Percentiles rank a stretch among this genome's conserved stretches.
phyloP scores from a whole-genome alignment of 2,329 filamentous ascomycete species.

The Fusarium longipes region DNA sequence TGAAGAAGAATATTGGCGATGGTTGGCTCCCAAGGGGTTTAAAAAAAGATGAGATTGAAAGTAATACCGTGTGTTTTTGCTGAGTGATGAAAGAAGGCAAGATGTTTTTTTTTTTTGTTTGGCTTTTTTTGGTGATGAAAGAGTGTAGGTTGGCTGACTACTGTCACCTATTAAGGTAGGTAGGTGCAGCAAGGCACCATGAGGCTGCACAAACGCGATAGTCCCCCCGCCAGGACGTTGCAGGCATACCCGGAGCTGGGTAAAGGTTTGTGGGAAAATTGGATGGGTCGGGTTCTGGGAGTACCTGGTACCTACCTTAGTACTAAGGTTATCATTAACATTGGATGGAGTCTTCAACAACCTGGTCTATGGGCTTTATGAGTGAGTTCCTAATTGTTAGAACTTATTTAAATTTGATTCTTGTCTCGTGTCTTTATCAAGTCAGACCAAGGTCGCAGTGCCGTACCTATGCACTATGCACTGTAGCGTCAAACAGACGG shows the following conservation, averaged over 20 bases:
- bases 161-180: not conserved
- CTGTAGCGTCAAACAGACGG: not conserved
- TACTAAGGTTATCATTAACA: too few relatives aligned
- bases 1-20: slow-evolving; percentile 24
- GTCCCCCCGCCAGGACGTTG: slow-evolving; percentile 4
- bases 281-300: not conserved
- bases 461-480: too few relatives aligned
- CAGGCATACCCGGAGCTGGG: not conserved
- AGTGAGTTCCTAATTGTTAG: not conserved
- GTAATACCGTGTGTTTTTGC: slow-evolving; percentile 23
- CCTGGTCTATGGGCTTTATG: not conserved
- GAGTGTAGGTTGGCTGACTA: slow-evolving; percentile 23
- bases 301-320: not conserved
- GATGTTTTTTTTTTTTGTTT: slow-evolving; percentile 1
- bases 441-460: not conserved
- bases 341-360: not conserved
- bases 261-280: not conserved
- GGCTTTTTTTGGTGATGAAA: slow-evolving; percentile 15
- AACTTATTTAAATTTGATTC: not conserved
- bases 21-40: slow-evolving; percentile 13
- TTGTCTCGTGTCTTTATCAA: not conserved
- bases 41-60: slow-evolving; percentile 27
- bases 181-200: slow-evolving; percentile 27
- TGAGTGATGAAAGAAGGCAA: slow-evolving; percentile 22
- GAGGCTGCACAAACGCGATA: slow-evolving; percentile 41